Evolutionary conservation across 495 filamentous ascomycete genomes (phyloP).

Genomic region (Daldinia bambusicola): DNA sequence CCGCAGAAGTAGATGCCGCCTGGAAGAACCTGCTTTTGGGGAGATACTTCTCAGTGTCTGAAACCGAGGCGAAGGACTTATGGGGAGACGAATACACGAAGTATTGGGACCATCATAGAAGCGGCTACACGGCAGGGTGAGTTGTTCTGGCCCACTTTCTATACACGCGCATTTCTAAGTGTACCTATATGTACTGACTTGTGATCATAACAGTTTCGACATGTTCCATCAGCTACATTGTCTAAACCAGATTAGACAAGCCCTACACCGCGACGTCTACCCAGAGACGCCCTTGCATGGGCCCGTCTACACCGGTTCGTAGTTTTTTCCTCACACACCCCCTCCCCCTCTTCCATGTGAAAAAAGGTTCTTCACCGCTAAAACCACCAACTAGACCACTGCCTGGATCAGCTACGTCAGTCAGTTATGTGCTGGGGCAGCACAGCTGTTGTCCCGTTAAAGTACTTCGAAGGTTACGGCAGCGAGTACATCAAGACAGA

Average conservation of each 20-base stretch:
- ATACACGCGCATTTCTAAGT: not conserved
- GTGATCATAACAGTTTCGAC: not conserved
- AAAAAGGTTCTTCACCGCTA: conserved; percentile 3
- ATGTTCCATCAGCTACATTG: conserved; percentile 12
- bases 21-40: conserved; percentile 8
- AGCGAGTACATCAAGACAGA: not conserved
- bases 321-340: not conserved
- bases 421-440: conserved; percentile 15
- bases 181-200: not conserved
- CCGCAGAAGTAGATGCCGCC: conserved; percentile 3
- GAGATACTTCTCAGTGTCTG: conserved; percentile 7
- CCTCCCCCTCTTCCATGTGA: no score
- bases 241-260: conserved; percentile 12
- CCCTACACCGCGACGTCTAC: conserved; percentile 11
- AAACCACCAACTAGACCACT: conserved; percentile 1
- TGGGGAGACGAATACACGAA: conserved; percentile 9
- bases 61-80: conserved; percentile 7
- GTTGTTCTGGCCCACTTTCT: not conserved
- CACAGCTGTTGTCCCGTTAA: conserved; percentile 3
- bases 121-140: conserved; percentile 14
- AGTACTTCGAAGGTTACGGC: not conserved
- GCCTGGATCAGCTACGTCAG: conserved; percentile 7
- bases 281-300: conserved; percentile 7
- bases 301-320: conserved; percentile 6
- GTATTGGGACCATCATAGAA: conserved; percentile 4